Percentiles rank a stretch among this genome's conserved stretches.
These are phyloP conservation scores for Aspergillus olivimuriae DNA, from an alignment of 495 filamentous ascomycete species.

Conservation along the genomic window DNA sequence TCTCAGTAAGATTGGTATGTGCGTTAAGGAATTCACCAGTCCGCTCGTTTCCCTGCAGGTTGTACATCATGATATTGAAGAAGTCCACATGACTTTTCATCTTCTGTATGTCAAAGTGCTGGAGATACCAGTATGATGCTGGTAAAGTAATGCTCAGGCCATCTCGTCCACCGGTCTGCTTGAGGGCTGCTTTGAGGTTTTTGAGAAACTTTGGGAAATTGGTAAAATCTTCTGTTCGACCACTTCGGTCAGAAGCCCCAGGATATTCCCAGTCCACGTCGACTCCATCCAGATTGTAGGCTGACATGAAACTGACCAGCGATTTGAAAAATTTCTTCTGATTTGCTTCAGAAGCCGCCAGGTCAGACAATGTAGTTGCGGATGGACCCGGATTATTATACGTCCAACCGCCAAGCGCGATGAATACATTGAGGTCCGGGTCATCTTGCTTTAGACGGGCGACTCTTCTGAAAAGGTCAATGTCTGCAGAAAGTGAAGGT, in stretches of 20 bases:
- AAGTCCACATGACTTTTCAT: conserved; percentile 28
- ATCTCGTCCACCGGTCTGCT: conserved; percentile 5
- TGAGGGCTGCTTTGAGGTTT: not conserved
- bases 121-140: conserved; percentile 42
- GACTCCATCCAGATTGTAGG: conserved; percentile 1
- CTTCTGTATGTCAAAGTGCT: not conserved
- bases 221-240: conserved; percentile 23
- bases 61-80: conserved; percentile 50
- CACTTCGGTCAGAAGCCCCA: conserved; percentile 37
- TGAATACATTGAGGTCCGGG: not conserved
- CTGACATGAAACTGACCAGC: not conserved
- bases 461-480: not conserved
- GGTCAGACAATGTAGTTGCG: not conserved
- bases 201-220: conserved; percentile 26
- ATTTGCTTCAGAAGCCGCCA: not conserved
- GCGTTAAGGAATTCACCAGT: conserved; percentile 24
- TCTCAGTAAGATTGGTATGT: conserved; percentile 54
- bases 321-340: not conserved
- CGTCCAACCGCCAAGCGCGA: not conserved
- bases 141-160: conserved; percentile 34
- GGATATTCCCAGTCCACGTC: conserved; percentile 7
- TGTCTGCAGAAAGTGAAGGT: not conserved
- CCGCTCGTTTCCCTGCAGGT: conserved; percentile 22
- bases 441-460: not conserved
- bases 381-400: not conserved